These are phyloP conservation scores for Lagenidium sp. DNA, from an alignment of 352 stramenopile species.

Conservation along the genomic window DNA sequence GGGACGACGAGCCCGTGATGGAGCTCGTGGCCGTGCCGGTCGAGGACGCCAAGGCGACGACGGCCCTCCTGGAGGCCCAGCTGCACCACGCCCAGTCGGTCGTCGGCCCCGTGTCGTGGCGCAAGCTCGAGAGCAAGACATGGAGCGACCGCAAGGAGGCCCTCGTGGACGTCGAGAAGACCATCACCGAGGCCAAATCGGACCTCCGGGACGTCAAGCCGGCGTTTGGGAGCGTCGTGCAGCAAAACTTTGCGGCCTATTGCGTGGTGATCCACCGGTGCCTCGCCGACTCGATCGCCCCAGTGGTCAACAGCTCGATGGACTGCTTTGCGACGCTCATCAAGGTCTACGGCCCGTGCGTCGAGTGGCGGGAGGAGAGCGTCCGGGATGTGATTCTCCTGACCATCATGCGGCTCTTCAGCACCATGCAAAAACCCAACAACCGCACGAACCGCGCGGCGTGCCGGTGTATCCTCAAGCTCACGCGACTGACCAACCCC, in stretches of 20 bases:
- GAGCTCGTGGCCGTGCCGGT: slow-evolving; percentile 25
- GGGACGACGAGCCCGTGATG: slow-evolving; percentile 12
- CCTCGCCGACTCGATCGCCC: slow-evolving; percentile 57
- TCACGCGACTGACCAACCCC: slow-evolving; percentile 50
- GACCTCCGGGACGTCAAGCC: slow-evolving; percentile 61
- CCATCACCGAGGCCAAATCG: slow-evolving; percentile 55
- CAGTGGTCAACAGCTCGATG: slow-evolving; percentile 65
- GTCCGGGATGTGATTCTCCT: slow-evolving; percentile 59
- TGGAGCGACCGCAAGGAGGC: slow-evolving; percentile 81
- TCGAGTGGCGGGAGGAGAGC: slow-evolving; percentile 60
- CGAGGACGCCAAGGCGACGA: slow-evolving; percentile 41
- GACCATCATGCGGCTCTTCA: slow-evolving; percentile 48
- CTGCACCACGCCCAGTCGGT: slow-evolving; percentile 28
- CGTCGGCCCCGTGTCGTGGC: slow-evolving; percentile 56
- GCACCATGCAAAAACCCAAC: slow-evolving; percentile 72
- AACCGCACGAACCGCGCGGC: slow-evolving; percentile 62
- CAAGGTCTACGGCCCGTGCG: slow-evolving; percentile 60
- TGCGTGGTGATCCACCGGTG: slow-evolving; percentile 47
- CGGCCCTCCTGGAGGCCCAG: slow-evolving; percentile 31
- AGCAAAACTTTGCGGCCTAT: slow-evolving; percentile 59
- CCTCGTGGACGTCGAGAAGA: slow-evolving; percentile 64
- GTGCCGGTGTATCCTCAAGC: slow-evolving; percentile 67
- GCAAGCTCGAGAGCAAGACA: slow-evolving; percentile 74
- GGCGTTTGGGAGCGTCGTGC: slow-evolving; percentile 44
- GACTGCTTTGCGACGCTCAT: slow-evolving; percentile 58